Evolutionary conservation across 768 basidiomycete genomes (phyloP).

Genomic region (Lactifluus subvellereus): DNA sequence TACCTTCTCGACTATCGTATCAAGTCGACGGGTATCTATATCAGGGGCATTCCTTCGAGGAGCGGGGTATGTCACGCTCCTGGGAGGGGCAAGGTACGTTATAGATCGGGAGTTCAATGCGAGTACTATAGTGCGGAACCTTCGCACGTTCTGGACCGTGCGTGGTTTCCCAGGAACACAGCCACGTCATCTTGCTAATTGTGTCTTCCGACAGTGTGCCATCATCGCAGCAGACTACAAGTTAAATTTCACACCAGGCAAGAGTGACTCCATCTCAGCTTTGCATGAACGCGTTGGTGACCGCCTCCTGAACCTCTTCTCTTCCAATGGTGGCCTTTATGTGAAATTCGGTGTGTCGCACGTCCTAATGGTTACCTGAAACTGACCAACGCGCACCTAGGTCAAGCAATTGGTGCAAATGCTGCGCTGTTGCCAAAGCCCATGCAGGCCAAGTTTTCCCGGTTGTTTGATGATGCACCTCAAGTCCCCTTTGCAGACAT

Average conservation of each 20-base stretch:
- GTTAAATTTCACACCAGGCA: constrained; percentile 72
- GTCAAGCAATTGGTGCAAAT: constrained; percentile 80
- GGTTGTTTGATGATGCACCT: constrained; percentile 85
- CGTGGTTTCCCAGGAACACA: constrained; percentile 22
- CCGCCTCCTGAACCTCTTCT: constrained; percentile 69
- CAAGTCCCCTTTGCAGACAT: constrained; percentile 72
- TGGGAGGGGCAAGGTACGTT: constrained; percentile 33
- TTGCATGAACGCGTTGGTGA: constrained; percentile 83
- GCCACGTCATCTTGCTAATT: not conserved
- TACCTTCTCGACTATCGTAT: not conserved
- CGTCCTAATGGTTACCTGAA: constrained; percentile 16
- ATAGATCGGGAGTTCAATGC: constrained; percentile 44
- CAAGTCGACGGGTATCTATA: not conserved
- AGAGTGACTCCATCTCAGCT: constrained; percentile 65
- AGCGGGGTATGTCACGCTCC: constrained; percentile 26
- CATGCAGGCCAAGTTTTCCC: constrained; percentile 75
- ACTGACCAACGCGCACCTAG: constrained; percentile 29
- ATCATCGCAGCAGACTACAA: constrained; percentile 81
- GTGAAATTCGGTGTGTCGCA: constrained; percentile 64
- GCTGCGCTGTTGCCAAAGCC: constrained; percentile 78
- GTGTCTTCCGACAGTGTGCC: constrained; percentile 43
- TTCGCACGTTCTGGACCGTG: constrained; percentile 47
- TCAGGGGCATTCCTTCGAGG: constrained; percentile 24
- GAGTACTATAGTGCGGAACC: constrained; percentile 42
- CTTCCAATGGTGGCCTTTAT: constrained; percentile 78